These are phyloP conservation scores for Urochloa ruziziensis DNA, from an alignment of 176 grass and related monocot genomes.

Conservation along the genomic window DNA sequence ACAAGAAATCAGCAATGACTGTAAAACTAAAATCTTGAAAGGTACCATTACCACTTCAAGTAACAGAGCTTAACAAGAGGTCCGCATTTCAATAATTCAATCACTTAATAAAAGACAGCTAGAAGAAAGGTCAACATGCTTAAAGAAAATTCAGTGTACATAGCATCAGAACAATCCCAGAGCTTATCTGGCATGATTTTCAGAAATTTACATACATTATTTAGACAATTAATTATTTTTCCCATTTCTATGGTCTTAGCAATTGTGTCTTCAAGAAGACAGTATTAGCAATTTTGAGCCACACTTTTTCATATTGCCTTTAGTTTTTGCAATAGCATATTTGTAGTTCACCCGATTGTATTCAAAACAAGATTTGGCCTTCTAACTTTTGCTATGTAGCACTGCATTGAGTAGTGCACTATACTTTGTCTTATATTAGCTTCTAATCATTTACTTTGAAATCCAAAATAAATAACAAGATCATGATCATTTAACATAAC, in stretches of 20 bases:
- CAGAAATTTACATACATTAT: neutral
- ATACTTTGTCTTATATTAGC: neutral
- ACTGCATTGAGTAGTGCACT: neutral
- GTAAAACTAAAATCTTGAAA: neutral
- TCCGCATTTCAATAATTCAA: neutral
- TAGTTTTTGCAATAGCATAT: neutral
- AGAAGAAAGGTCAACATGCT: neutral
- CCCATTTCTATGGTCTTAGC: neutral
- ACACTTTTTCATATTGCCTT: neutral
- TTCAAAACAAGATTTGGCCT: neutral
- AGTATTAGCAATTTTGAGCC: neutral
- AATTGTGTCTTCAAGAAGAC: neutral
- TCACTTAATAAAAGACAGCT: neutral
- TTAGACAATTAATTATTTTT: neutral
- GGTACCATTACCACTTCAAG: neutral
- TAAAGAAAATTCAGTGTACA: neutral
- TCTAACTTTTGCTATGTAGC: neutral
- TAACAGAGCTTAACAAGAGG: neutral
- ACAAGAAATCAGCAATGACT: neutral
- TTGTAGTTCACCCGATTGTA: neutral
- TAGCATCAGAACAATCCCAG: too few relatives aligned
- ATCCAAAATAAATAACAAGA: slow-evolving; percentile 16
- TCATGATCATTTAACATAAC: neutral
- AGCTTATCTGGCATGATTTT: neutral
- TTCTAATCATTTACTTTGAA: neutral